These are phyloP conservation scores for Udeniomyces megalosporus DNA, from an alignment of 768 basidiomycete species.

Conservation along the genomic window DNA sequence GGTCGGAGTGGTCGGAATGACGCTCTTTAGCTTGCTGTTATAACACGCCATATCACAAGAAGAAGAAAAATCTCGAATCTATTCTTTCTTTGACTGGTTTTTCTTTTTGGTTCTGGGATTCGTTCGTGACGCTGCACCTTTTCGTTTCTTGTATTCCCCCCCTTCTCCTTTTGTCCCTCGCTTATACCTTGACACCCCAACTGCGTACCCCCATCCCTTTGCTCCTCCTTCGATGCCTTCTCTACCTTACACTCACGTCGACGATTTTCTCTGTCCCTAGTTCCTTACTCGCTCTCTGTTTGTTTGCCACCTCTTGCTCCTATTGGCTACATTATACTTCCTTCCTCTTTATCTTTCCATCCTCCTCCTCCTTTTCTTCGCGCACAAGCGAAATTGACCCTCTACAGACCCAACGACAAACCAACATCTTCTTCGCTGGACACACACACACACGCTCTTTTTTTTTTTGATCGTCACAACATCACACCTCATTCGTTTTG, in stretches of 20 bases:
- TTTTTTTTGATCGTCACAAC: too few relatives aligned
- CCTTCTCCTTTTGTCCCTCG: background rate
- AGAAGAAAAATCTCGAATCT: too few relatives aligned
- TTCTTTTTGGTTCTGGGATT: conserved; percentile 42
- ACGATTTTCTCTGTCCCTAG: conserved; percentile 35
- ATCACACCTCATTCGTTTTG: too few relatives aligned
- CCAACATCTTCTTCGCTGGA: too few relatives aligned
- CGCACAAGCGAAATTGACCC: too few relatives aligned
- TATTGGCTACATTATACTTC: conserved; percentile 16
- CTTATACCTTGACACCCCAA: background rate
- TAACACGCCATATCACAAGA: too few relatives aligned
- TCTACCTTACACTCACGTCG: conserved; percentile 46
- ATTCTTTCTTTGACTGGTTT: too few relatives aligned
- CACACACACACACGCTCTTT: too few relatives aligned
- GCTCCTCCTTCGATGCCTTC: conserved; percentile 58
- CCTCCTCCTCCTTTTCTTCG: conserved; percentile 35
- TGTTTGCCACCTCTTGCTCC: too few relatives aligned
- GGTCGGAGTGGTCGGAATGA: conserved; percentile 72
- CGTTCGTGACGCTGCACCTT: conserved; percentile 46
- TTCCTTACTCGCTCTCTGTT: conserved; percentile 49
- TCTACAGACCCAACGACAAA: too few relatives aligned
- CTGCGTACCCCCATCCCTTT: background rate
- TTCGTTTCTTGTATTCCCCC: conserved; percentile 25
- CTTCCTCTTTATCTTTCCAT: conserved; percentile 53
- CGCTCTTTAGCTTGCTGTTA: too few relatives aligned